Evolutionary conservation across 495 filamentous ascomycete genomes (phyloP), one percentile per base, ranked within the genome.

Genomic region (Xylaria palmicola): DNA sequence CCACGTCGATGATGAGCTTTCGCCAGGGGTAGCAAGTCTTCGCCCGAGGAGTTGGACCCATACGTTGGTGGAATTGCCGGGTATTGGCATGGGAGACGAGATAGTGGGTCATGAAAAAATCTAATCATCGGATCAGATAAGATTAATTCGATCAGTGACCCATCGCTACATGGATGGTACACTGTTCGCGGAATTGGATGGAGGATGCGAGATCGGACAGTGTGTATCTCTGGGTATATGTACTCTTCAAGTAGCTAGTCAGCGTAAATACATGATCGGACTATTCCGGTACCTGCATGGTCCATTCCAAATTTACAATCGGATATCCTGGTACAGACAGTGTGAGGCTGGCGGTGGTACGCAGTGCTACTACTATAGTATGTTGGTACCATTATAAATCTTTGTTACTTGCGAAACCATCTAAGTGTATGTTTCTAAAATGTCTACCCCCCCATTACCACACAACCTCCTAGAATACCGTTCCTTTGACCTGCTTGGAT

Each of bases 401-500:
- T n/a, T n/a, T n/a, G n/a, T n/a, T n/a, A n/a, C n/a, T n/a, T n/a
- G n/a, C n/a, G n/a, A n/a, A n/a, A n/a, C n/a, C n/a, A n/a, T n/a
- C n/a, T n/a, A n/a, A n/a, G n/a, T n/a, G n/a, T 7, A 7, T 4
- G 20, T 56, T 36, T 47, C 17, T 60, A 39, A 40, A 12, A 37
- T 51, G n/a, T n/a, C n/a, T n/a, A n/a, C n/a, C n/a, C n/a, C n/a
- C n/a, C 48, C 51, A 60, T 19, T 44, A 4, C 26, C n/a, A 20
- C 17, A 54, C 22, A 37, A 10, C 32, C 8, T 29, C 59, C 34
- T 63, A 73, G 6, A 81, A 63, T 40, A 79, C 79, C 36, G 77
- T 79, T 30, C 78, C 71, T 70, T 78, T 80, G 62, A 81, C 75
- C 67, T 81, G 77, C 68, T 83, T 81, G 64, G 80, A 79, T 66